Evolutionary conservation across 345 rosid species (phyloP).

Genomic region (Hibiscus mutabilis): DNA sequence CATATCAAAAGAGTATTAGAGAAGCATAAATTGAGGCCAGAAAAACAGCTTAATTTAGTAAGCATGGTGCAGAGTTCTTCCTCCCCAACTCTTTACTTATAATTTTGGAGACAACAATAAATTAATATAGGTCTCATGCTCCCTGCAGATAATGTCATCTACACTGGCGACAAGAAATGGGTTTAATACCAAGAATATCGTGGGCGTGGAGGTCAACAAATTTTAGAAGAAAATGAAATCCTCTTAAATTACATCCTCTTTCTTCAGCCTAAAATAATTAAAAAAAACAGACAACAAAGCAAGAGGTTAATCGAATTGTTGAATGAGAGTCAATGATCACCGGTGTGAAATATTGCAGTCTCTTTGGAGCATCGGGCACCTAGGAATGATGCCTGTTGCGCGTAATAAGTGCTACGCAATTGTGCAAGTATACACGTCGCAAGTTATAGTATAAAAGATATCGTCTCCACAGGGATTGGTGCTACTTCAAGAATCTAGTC

Average conservation of each 20-base stretch:
- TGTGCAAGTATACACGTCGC: too few relatives aligned
- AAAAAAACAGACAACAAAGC: constrained; percentile 28
- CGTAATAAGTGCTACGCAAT: too few relatives aligned
- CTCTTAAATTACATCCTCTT: constrained; percentile 30
- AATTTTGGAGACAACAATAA: constrained; percentile 14
- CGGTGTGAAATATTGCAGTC: constrained; percentile 5
- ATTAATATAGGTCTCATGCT: constrained; percentile 18
- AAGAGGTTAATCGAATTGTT: constrained; percentile 29
- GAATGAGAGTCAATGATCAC: constrained; percentile 11
- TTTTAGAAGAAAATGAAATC: constrained; percentile 10
- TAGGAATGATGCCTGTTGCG: constrained; percentile 18
- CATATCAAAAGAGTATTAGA: neutral
- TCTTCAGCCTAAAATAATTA: constrained; percentile 32
- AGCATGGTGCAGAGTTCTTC: constrained; percentile 3
- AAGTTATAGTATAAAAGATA: too few relatives aligned
- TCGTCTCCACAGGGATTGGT: too few relatives aligned
- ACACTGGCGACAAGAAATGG: neutral
- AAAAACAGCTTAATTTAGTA: constrained; percentile 12
- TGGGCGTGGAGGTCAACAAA: constrained; percentile 18
- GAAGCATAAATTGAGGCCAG: neutral
- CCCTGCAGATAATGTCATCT: constrained; percentile 24
- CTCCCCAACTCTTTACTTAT: constrained; percentile 11
- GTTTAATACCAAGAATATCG: neutral
- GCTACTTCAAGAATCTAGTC: too few relatives aligned
- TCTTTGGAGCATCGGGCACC: constrained; percentile 3